Base-by-base conservation (phyloP, 2,329 filamentous ascomycete species). In the Apiospora marii region DNA sequence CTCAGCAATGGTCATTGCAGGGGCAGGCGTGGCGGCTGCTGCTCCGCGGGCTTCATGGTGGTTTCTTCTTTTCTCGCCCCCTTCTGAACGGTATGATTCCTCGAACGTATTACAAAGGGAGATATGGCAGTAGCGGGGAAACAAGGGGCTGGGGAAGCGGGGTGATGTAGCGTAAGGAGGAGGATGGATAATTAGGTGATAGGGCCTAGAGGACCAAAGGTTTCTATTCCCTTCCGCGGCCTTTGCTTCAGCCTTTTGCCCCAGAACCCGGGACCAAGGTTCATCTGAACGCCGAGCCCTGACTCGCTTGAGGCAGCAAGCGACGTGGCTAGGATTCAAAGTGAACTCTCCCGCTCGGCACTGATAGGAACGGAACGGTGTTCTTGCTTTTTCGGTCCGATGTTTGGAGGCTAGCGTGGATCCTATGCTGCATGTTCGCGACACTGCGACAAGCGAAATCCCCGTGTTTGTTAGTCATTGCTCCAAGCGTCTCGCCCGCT, bases 1-100 rank as follows among this genome's bases (percentile, higher is more conserved):
- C 22, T 64, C 30, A 41, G 37, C 7, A n/a, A 34, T 41, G 34
- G 34, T 64, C 58, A 64, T 64, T 64, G 58, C 58, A 64, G 30
- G 4, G 22, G 19, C 1, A 61, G 19, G 30, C 27, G 27, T 30
- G 34, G 58, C 1, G 30, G 16, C 30, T 13, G 34, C 8, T n/a
- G 58, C 58, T 64, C 58, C 58, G 34, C n/a, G 34, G 22, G 4
- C 14, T 22, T 41, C 58, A 64, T 64, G 19, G 19, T 64, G 19
- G 34, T 64, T 41, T 14, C 19, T 41, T 30, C 27, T 30, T 30
- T 30, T 30, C 8, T 41, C 10, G 37, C 8, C 8, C 8, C 37
- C 19, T 7, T 34, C 19, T 8, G 8, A 22, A n/a, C 5, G 30
- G 16, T 61, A 22, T 34, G 27, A 0, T 37, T 8, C 10, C 4